phyloP scores from a whole-genome alignment of 306 rosid species.

The Castanea crenata region DNA sequence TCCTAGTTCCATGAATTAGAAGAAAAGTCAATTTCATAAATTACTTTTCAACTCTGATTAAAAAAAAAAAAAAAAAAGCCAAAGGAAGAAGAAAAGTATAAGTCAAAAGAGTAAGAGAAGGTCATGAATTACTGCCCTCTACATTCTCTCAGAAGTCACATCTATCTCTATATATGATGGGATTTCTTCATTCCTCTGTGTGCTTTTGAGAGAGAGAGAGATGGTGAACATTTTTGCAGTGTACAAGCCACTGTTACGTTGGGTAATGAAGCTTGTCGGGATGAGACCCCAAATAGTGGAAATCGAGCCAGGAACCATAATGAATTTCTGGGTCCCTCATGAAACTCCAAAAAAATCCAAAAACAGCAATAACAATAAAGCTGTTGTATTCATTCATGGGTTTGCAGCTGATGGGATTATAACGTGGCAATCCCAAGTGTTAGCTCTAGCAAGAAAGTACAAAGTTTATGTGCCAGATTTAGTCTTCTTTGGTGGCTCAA shows the following conservation, averaged over 20 bases:
- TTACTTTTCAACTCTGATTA: too few relatives aligned
- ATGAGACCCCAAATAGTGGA: constrained; percentile 27
- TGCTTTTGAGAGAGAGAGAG: background rate
- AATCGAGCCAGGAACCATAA: constrained; percentile 38
- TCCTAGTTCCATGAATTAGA: too few relatives aligned
- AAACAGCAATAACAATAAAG: background rate
- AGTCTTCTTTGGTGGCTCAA: constrained; percentile 39
- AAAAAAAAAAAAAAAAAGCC: too few relatives aligned
- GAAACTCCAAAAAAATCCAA: background rate
- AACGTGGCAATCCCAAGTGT: constrained; percentile 45
- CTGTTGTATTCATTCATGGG: constrained; percentile 39
- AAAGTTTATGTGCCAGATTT: constrained; percentile 41
- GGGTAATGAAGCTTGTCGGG: constrained; percentile 23
- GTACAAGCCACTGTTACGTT: constrained; percentile 1
- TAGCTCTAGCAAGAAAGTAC: constrained; percentile 25
- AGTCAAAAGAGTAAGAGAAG: too few relatives aligned
- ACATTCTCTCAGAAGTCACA: too few relatives aligned
- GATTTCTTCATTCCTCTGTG: background rate
- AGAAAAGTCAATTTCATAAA: too few relatives aligned
- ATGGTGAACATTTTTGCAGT: constrained; percentile 8
- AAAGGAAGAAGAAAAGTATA: too few relatives aligned
- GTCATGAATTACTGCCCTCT: too few relatives aligned
- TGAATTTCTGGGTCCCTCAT: constrained; percentile 40
- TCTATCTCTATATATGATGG: background rate
- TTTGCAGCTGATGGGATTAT: constrained; percentile 35